A percentile compares a stretch with the other conserved stretches of the same genome.
phyloP scores from a whole-genome alignment of 192 early-diverging fungal genomes.

The Mortierella antarctica region DNA sequence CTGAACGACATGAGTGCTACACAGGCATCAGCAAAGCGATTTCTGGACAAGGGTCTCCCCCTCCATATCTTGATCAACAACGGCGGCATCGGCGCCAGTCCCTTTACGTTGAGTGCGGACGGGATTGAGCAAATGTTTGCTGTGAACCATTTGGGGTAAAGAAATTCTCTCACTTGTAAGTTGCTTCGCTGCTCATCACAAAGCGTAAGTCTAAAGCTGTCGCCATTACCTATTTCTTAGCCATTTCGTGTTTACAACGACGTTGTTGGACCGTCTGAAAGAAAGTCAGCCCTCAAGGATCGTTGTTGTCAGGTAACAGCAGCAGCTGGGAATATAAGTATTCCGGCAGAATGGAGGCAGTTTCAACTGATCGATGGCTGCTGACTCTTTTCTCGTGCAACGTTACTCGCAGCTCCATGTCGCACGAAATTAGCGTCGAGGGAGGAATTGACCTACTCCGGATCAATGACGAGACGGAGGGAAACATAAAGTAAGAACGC shows the following conservation, averaged over 20 bases:
- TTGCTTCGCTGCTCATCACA: not conserved
- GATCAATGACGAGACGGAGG: constrained; percentile 35
- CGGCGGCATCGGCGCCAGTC: not conserved
- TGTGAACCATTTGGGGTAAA: constrained; percentile 56
- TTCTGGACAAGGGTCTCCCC: constrained; percentile 40
- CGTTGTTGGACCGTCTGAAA: constrained; percentile 8
- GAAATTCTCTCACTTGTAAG: not conserved
- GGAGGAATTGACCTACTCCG: constrained; percentile 48
- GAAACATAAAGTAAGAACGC: constrained; percentile 15
- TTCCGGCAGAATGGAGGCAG: no score
- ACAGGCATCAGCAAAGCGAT: constrained; percentile 32
- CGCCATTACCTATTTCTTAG: not conserved
- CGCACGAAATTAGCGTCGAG: constrained; percentile 12
- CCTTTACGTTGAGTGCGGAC: constrained; percentile 32
- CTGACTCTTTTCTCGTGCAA: not conserved
- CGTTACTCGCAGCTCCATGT: constrained; percentile 18
- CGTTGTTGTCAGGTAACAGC: constrained; percentile 19
- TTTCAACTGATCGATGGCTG: not conserved
- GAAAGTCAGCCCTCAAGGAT: constrained; percentile 13
- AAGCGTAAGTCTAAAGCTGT: constrained; percentile 5
- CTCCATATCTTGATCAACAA: constrained; percentile 57
- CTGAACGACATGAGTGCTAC: constrained; percentile 12
- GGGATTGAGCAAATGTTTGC: constrained; percentile 56
- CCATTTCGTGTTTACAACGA: constrained; percentile 31
- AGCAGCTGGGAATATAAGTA: no score